Base-by-base conservation (phyloP, 2,329 filamentous ascomycete species). In the Aplosporella prunicola region DNA sequence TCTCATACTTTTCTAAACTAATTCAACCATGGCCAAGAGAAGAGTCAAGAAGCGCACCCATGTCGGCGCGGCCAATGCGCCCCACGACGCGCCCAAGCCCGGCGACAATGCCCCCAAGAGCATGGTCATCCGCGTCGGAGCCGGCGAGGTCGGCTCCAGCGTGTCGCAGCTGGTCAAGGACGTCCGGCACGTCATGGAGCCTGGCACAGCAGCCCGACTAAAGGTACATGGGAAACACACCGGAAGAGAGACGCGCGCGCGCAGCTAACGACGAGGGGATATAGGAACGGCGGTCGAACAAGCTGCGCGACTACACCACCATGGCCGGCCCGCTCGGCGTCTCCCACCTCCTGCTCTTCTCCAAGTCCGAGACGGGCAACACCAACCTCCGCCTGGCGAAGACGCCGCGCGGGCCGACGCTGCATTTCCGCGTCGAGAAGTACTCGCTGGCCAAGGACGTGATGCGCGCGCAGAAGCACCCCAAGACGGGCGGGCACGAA, bases 121-220 rank as follows among this genome's bases (percentile, higher is more conserved):
- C 58, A 95, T 98, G 89, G 89, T 98, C 41, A 94, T 98, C 61
- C 84, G 91, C 49, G 88, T 95, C 52, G 91, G 91, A 51, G 89
- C 88, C 50, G 83, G 87, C 52, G 85, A 95, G 57, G 86, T 98
- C 35, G 91, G 91, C 41, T 77, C 85, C 42, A 93, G 83, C 58
- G 75, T 98, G 51, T 89, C 81, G 58, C 88, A 96, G 64, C 69
- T 98, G 50, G 88, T 89, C 15, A 79, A 82, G 50, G 91, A 98
- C 65, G 83, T 96, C 42, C 79, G 91, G 51, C 72, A 73, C 39
- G 89, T 96, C 66, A 93, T 98, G 87, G 87, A 96, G 62, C 91
- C 91, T 1, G 84, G 87, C 37, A 98, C 91, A 4, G 91, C 91
- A 3, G 81, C 80, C 44, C 76, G 89, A 42, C 61, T 98, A 48